Percentiles rank a stretch among this genome's conserved stretches.
Conservation (phyloP, 345 rosid genomes). For the Gossypium mustelinum region DNA sequence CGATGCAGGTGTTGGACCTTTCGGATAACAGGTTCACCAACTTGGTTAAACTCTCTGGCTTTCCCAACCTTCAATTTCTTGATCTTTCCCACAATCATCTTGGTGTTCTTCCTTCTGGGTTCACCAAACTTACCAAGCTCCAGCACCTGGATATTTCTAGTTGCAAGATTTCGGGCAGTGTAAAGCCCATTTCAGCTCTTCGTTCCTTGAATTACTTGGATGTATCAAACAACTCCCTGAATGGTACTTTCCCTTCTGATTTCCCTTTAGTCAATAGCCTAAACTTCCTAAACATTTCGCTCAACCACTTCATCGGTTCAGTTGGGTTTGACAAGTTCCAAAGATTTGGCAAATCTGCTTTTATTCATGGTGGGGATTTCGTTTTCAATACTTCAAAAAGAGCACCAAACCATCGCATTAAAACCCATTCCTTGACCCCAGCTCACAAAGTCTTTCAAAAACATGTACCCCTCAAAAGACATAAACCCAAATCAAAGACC, state of each 20-base stretch:
- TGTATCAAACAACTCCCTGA: conserved; percentile 60
- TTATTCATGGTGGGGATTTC: conserved; percentile 48
- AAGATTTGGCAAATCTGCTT: conserved; percentile 70
- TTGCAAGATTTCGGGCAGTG: conserved; percentile 53
- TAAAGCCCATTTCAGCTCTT: conserved; percentile 51
- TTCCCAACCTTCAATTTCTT: conserved; percentile 42
- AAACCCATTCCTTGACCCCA: conserved; percentile 14
- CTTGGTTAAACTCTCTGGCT: conserved; percentile 49
- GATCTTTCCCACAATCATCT: conserved; percentile 62
- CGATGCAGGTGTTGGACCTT: conserved; percentile 51
- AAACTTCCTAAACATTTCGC: conserved; percentile 58
- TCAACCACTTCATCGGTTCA: conserved; percentile 60
- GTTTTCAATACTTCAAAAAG: conserved; percentile 35
- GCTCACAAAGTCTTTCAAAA: conserved; percentile 18
- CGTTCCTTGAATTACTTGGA: conserved; percentile 53
- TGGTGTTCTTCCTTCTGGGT: conserved; percentile 47
- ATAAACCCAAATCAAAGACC: conserved; percentile 25
- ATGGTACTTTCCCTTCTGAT: conserved; percentile 74
- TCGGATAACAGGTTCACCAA: conserved; percentile 76
- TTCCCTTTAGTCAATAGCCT: conserved; percentile 57
- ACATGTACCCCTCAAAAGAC: conserved; percentile 11
- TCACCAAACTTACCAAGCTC: conserved; percentile 43
- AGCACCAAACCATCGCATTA: conserved; percentile 25
- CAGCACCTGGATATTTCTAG: conserved; percentile 53
- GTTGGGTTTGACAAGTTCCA: conserved; percentile 31